These are phyloP conservation scores for Cryptococcus sp. DNA, from an alignment of 1,284 basidiomycete genomes.

Conservation along the genomic window DNA sequence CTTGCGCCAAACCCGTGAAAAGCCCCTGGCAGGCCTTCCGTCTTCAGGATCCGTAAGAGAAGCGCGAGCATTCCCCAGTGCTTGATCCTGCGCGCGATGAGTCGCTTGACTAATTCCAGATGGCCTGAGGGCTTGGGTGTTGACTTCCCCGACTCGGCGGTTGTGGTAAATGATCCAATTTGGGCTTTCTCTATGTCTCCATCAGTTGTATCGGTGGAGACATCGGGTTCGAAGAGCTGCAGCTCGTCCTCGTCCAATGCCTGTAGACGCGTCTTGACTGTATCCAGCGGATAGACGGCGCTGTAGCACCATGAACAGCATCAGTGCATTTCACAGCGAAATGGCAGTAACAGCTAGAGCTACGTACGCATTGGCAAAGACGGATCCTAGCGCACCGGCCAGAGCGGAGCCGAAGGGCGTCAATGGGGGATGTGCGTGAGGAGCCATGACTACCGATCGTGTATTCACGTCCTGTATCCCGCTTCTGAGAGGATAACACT, in stretches of 20 bases:
- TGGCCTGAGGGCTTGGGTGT: not conserved
- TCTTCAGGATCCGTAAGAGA: conserved; percentile 68
- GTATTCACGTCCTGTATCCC: not conserved
- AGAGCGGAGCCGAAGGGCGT: conserved; percentile 92
- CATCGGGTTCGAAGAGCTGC: conserved; percentile 12
- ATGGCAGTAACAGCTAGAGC: not conserved
- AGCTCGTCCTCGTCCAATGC: conserved; percentile 54
- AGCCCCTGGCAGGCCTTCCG: conserved; percentile 77
- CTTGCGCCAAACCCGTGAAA: conserved; percentile 96
- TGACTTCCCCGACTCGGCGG: not conserved
- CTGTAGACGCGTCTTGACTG: conserved; percentile 95
- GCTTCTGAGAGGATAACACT: not conserved
- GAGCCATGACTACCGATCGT: conserved; percentile 10
- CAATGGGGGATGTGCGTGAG: conserved; percentile 53
- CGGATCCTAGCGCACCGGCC: conserved; percentile 90
- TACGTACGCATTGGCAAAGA: conserved; percentile 87
- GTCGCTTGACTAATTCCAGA: not conserved
- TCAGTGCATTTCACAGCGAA: not conserved
- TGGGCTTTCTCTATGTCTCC: conserved; percentile 3
- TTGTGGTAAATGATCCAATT: not conserved
- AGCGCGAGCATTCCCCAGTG: conserved; percentile 62
- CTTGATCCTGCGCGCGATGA: conserved; percentile 30
- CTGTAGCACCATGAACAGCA: conserved; percentile 53
- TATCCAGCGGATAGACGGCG: conserved; percentile 92
- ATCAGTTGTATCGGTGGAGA: not conserved